Percentiles rank a stretch among this genome's conserved stretches.
Evolutionary conservation across 163 green algal genomes (phyloP).

Genomic region (Chloromonas sp.): DNA sequence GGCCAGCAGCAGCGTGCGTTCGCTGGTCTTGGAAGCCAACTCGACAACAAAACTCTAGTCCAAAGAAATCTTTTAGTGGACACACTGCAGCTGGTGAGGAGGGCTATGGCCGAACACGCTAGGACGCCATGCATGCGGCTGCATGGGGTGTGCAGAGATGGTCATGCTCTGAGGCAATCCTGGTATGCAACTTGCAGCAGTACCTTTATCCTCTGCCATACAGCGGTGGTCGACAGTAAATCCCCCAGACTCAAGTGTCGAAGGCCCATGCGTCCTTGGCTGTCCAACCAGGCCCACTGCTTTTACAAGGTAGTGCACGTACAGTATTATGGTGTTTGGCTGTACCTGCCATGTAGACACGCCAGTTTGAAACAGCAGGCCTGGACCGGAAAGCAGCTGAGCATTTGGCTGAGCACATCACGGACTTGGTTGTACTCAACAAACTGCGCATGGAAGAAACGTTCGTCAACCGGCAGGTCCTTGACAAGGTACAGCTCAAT

Average conservation of each 20-base stretch:
- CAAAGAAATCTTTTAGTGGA: conserved; percentile 17
- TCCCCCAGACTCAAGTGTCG: background rate
- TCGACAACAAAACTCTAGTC: conserved; percentile 8
- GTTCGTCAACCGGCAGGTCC: conserved; percentile 67
- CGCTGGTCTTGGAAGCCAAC: conserved; percentile 5
- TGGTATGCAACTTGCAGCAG: background rate
- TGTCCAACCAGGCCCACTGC: background rate
- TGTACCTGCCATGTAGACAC: background rate
- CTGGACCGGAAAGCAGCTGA: conserved; percentile 11
- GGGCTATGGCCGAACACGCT: background rate
- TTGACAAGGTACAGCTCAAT: conserved; percentile 67
- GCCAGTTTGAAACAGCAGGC: conserved; percentile 15
- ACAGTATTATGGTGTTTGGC: background rate
- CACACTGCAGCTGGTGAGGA: conserved; percentile 21
- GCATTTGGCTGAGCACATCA: conserved; percentile 46
- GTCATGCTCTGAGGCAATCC: background rate
- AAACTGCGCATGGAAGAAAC: conserved; percentile 67
- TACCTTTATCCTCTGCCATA: background rate
- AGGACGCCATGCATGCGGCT: background rate
- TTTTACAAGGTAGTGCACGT: background rate
- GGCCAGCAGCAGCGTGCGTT: background rate
- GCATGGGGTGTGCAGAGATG: background rate
- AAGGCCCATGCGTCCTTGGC: background rate
- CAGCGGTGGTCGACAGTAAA: background rate
- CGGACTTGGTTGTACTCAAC: conserved; percentile 69